A percentile compares a stretch with the other conserved stretches of the same genome.
phyloP scores from a whole-genome alignment of 257 asterid genomes.

The Solanum ahanhuiri region DNA sequence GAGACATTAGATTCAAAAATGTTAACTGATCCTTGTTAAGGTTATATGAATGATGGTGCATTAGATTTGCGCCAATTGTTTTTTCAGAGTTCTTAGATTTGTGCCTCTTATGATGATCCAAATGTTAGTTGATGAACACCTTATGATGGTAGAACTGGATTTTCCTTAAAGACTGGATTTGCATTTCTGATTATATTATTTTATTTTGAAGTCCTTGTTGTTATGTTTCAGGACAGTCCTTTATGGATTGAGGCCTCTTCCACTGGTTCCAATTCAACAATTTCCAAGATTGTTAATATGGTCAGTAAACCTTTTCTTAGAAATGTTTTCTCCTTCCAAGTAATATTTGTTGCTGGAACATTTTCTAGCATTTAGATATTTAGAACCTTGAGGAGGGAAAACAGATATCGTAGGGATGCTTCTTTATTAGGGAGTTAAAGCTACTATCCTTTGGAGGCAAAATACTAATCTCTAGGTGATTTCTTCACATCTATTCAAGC shows the following conservation, averaged over 20 bases:
- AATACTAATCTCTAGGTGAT: background rate
- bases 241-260: slow-evolving; percentile 75
- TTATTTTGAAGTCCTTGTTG: slow-evolving; percentile 11
- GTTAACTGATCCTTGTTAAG: background rate
- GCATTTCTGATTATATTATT: background rate
- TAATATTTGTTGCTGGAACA: background rate
- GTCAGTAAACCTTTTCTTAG: slow-evolving; percentile 16
- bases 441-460: background rate
- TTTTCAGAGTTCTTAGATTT: background rate
- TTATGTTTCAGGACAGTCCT: slow-evolving; percentile 77
- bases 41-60: background rate
- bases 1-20: background rate
- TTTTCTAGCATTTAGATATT: background rate
- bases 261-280: slow-evolving; percentile 90
- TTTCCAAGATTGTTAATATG: slow-evolving; percentile 88
- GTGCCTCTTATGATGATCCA: background rate
- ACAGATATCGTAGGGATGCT: background rate
- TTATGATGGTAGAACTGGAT: background rate
- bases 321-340: background rate
- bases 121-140: background rate
- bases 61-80: background rate
- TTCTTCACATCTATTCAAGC: no score
- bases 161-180: background rate
- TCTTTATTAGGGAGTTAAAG: background rate
- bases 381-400: background rate